Conservation (phyloP, 169 alveolate species). For the Prorocentrum cordatum region DNA sequence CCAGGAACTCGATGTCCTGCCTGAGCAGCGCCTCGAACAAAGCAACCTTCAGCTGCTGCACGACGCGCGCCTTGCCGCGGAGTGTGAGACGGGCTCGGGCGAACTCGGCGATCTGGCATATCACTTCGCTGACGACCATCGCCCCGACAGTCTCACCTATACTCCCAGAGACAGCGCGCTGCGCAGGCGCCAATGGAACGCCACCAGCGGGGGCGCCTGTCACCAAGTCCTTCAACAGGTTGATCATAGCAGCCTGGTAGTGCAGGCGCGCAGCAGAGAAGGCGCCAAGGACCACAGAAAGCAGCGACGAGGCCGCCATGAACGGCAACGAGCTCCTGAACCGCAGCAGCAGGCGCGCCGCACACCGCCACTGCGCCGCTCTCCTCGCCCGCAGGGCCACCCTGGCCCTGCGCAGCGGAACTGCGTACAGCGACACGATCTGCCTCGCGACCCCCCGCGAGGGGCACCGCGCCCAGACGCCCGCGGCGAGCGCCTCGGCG, state of each 20-base stretch:
- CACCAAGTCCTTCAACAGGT: slow-evolving; percentile 34
- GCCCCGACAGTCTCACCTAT: slow-evolving; percentile 35
- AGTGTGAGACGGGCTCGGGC: slow-evolving; percentile 27
- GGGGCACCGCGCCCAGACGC: neutral
- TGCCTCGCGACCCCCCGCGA: neutral
- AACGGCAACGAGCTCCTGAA: slow-evolving; percentile 19
- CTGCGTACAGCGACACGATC: neutral
- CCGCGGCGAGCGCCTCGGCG: neutral
- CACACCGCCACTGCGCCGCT: slow-evolving; percentile 1
- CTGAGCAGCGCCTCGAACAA: slow-evolving; percentile 38
- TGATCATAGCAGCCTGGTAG: slow-evolving; percentile 20
- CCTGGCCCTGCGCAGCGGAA: neutral
- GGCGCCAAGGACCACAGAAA: slow-evolving; percentile 36
- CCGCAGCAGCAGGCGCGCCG: slow-evolving; percentile 37
- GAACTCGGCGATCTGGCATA: slow-evolving; percentile 33
- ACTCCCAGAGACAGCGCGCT: neutral
- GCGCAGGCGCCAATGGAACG: neutral
- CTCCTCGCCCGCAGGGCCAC: neutral
- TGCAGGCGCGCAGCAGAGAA: neutral
- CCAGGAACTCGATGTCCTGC: slow-evolving; percentile 35
- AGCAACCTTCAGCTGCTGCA: slow-evolving; percentile 34
- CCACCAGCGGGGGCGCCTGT: neutral
- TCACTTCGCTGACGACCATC: slow-evolving; percentile 45
- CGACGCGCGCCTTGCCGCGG: slow-evolving; percentile 36
- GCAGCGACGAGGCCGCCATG: slow-evolving; percentile 18